Conservation (phyloP, 768 basidiomycete genomes). For the Steccherinum ochraceum region DNA sequence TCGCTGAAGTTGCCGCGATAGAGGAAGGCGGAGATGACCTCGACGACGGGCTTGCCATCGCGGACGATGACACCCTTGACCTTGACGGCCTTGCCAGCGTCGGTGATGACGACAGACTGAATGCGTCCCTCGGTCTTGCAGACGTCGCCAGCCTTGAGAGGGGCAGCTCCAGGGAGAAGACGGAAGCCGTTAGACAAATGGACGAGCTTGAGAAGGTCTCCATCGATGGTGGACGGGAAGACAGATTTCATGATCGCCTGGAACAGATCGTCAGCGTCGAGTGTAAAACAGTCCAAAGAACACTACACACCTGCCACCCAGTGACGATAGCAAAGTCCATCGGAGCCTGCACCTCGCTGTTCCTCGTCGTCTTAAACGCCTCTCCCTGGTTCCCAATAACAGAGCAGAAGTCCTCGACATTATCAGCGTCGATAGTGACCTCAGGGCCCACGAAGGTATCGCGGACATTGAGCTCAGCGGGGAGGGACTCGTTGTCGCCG, state of each 20-base stretch:
- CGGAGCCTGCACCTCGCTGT: conserved; percentile 71
- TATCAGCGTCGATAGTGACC: conserved; percentile 68
- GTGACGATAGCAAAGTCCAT: conserved; percentile 99
- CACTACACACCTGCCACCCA: conserved; percentile 89
- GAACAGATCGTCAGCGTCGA: too few relatives aligned
- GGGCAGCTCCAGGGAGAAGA: conserved; percentile 69
- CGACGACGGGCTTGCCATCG: conserved; percentile 74
- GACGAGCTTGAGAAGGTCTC: conserved; percentile 91
- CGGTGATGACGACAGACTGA: conserved; percentile 81
- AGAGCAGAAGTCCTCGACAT: conserved; percentile 84
- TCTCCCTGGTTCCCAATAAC: conserved; percentile 93
- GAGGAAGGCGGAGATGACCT: conserved; percentile 92
- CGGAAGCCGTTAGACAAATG: conserved; percentile 97
- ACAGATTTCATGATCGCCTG: conserved; percentile 99
- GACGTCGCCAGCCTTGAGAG: conserved; percentile 79
- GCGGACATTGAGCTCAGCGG: conserved; percentile 62
- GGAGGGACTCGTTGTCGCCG: conserved; percentile 74
- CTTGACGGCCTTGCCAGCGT: conserved; percentile 89
- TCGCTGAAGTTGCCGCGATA: conserved; percentile 94
- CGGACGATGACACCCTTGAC: conserved; percentile 83
- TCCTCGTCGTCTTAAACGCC: conserved; percentile 76
- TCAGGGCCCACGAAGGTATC: conserved; percentile 85
- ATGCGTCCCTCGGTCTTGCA: conserved; percentile 89
- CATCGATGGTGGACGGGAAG: conserved; percentile 88
- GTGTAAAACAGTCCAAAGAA: too few relatives aligned